Conservation (phyloP, 306 rosid species). For the Psophocarpus tetragonolobus region DNA sequence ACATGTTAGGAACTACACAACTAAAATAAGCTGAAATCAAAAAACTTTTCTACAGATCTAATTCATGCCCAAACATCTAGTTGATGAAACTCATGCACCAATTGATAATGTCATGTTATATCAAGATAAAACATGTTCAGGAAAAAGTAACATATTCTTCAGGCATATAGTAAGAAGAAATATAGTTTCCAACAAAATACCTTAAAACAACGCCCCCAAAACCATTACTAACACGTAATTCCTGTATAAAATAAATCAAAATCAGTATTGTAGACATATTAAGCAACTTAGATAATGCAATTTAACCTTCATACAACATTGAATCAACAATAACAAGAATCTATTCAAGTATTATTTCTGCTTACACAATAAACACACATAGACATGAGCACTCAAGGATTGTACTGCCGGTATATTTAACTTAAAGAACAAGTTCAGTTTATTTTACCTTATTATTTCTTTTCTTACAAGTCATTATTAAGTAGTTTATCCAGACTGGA, state of each 20-base stretch:
- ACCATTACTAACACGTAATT: slow-evolving; percentile 86
- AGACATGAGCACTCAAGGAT: background rate
- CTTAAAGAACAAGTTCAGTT: no score
- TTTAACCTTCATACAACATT: slow-evolving; percentile 5
- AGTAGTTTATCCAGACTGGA: no score
- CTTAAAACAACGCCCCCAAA: slow-evolving; percentile 93
- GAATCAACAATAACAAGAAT: background rate
- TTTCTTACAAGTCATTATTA: no score
- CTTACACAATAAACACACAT: background rate
- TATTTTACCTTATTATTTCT: no score
- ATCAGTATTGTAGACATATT: slow-evolving; percentile 30
- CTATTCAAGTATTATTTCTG: slow-evolving; percentile 6
- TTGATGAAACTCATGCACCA: slow-evolving; percentile 7
- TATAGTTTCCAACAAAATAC: slow-evolving; percentile 41
- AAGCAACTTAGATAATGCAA: slow-evolving; percentile 30
- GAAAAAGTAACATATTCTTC: background rate
- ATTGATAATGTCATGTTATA: background rate
- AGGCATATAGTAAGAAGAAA: background rate
- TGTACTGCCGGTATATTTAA: no score
- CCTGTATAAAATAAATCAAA: slow-evolving; percentile 59
- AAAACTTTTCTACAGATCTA: background rate
- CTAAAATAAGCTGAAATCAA: slow-evolving; percentile 2
- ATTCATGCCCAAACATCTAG: background rate
- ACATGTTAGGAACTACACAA: slow-evolving; percentile 6
- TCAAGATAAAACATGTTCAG: slow-evolving; percentile 5